Evolutionary conservation across 306 rosid genomes (phyloP), one percentile per base, ranked within the genome.

Genomic region (Mimosa bimucronata): DNA sequence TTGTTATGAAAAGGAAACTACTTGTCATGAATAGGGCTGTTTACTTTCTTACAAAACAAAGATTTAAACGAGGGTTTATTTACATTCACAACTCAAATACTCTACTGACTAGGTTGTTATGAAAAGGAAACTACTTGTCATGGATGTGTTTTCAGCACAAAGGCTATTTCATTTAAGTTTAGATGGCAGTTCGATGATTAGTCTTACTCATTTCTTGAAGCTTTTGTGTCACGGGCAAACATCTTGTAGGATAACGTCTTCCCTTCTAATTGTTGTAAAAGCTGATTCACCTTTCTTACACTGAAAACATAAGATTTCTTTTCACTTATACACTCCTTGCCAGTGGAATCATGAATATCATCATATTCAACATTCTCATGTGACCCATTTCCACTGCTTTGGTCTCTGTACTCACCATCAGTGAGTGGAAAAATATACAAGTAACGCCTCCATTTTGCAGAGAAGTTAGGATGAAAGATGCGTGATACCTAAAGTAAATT

Each of bases 141-240:
- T 19, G 14, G 4, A 19, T 37, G 18, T 37, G 48, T 10, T 69
- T 69, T 69, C 13, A 40, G n/a, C 52, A 38, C 19, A 40, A 19
- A 42, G 37, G 48, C 41, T 55, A 78, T 70, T 55, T 57, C 66
- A 44, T 23, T 79, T 28, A 48, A 71, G 70, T 46, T 45, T 53
- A 31, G 57, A 79, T 66, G 72, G 78, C n/a, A 65, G 67, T 76
- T 73, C 23, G n/a, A 77, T 64, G 45, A 66, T 53, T 48, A 50
- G 79, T 74, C 98, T 95, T 87, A 95, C 99, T 71, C 91, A 38
- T 90, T 93, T 90, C 99, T 90, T 34, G 99, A 93, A 77, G 98
- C 92, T 87, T 95, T 95, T 73, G 99, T 95, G 79, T 93, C 99
- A 79, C 99, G 98, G 11, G 98, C 99, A 83, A 91, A 95, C 89